phyloP scores from a whole-genome alignment of 2,329 filamentous ascomycete species.

The Piedraia hortae region DNA sequence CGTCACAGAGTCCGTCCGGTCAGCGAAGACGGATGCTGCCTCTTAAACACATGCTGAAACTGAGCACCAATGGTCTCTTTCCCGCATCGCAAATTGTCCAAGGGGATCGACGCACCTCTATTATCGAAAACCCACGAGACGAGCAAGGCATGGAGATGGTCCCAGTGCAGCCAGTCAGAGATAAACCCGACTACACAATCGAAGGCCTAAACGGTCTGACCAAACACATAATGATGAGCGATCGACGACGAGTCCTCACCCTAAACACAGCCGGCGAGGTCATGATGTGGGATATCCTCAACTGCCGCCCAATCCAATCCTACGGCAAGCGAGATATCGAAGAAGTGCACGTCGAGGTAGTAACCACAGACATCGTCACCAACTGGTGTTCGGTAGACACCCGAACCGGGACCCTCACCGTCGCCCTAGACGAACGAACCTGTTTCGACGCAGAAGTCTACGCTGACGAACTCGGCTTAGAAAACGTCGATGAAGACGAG shows the following conservation, averaged over 20 bases:
- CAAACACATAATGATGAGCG: constrained; percentile 77
- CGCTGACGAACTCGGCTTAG: constrained; percentile 58
- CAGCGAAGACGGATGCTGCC: constrained; percentile 37
- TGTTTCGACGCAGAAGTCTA: constrained; percentile 97
- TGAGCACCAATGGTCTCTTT: constrained; percentile 64
- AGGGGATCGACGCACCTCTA: constrained; percentile 2
- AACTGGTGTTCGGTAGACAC: constrained; percentile 95
- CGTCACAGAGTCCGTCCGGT: constrained; percentile 1
- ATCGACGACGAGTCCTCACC: constrained; percentile 67
- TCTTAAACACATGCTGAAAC: constrained; percentile 45
- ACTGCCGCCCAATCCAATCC: constrained; percentile 64
- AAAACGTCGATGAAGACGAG: constrained; percentile 68
- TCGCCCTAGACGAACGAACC: constrained; percentile 76
- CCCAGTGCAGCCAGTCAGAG: constrained; percentile 14
- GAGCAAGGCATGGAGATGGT: constrained; percentile 5
- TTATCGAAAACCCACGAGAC: constrained; percentile 28
- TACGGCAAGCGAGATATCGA: constrained; percentile 87
- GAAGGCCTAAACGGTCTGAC: constrained; percentile 88
- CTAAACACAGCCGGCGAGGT: constrained; percentile 89
- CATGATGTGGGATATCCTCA: constrained; percentile 75
- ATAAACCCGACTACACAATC: constrained; percentile 29
- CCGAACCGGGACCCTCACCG: constrained; percentile 69
- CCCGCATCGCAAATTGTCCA: constrained; percentile 24
- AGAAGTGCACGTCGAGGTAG: constrained; percentile 65
- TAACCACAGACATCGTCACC: constrained; percentile 66